Evolutionary conservation across 176 grass and related monocot species (phyloP).

Genomic region (Bonia amplexicaulis): DNA sequence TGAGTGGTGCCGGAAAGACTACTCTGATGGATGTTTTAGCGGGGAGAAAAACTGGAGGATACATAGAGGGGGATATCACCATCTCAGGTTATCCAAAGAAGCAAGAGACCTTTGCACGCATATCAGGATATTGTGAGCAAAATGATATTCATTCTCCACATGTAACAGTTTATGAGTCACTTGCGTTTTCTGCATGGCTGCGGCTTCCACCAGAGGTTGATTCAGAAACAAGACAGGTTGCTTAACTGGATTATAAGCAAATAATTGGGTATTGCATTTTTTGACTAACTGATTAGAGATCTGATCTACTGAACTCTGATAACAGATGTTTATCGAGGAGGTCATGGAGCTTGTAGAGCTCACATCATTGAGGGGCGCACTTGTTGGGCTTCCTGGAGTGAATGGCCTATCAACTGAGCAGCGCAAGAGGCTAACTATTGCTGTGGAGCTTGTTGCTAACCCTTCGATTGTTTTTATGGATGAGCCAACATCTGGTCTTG

Average conservation of each 20-base stretch:
- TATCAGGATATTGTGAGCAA: conserved; percentile 95
- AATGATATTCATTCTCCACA: conserved; percentile 95
- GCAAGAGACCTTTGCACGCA: conserved; percentile 88
- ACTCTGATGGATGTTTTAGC: conserved; percentile 95
- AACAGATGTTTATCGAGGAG: conserved; percentile 82
- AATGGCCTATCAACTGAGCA: conserved; percentile 86
- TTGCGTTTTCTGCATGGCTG: conserved; percentile 83
- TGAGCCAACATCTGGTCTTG: conserved; percentile 90
- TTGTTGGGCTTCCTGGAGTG: conserved; percentile 85
- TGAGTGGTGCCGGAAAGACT: conserved; percentile 87
- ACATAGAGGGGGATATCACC: conserved; percentile 72
- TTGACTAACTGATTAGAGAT: conserved; percentile 4
- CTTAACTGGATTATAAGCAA: conserved; percentile 28
- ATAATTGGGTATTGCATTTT: conserved; percentile 8
- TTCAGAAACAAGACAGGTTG: conserved; percentile 58
- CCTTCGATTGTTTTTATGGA: conserved; percentile 96
- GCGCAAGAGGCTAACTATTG: conserved; percentile 86
- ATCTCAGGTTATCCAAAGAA: conserved; percentile 90
- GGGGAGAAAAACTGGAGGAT: conserved; percentile 82
- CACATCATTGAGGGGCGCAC: conserved; percentile 58
- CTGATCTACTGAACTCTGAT: conserved; percentile 27
- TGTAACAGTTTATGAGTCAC: conserved; percentile 74
- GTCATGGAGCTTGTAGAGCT: conserved; percentile 95
- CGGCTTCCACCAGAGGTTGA: conserved; percentile 57
- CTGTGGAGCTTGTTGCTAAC: conserved; percentile 90